Evolutionary conservation across 306 rosid genomes (phyloP).

Genomic region (Cucurbita moschata): DNA sequence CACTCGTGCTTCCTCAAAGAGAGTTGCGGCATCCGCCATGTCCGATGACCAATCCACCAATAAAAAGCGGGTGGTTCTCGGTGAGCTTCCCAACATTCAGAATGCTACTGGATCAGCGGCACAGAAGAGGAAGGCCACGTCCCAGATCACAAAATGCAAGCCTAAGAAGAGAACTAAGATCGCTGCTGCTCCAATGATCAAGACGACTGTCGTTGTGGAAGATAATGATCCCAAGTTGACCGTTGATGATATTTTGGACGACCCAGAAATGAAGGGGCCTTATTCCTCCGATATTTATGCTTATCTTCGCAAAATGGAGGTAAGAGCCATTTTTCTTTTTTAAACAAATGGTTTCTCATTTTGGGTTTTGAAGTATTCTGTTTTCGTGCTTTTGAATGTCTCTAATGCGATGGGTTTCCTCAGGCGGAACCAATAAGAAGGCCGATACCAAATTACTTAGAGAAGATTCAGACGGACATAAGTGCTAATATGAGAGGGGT

Average conservation of each 20-base stretch:
- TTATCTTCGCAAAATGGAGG: conserved; percentile 69
- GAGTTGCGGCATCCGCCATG: conserved; percentile 41
- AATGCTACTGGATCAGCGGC: conserved; percentile 6
- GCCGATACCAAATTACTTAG: conserved; percentile 46
- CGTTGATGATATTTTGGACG: conserved; percentile 10
- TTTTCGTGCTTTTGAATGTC: neutral
- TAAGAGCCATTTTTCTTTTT: conserved; percentile 1
- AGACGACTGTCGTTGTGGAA: neutral
- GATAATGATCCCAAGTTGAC: neutral
- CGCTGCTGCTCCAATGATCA: neutral
- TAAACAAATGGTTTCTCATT: neutral
- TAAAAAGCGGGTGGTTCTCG: conserved; percentile 61
- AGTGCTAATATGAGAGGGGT: conserved; percentile 62
- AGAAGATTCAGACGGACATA: conserved; percentile 55
- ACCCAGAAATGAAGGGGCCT: conserved; percentile 45
- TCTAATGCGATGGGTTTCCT: neutral
- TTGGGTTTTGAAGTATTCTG: neutral
- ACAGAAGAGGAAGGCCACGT: neutral
- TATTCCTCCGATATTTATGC: conserved; percentile 56
- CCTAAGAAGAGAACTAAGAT: conserved; percentile 1
- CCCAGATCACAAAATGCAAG: conserved; percentile 10
- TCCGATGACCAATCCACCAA: conserved; percentile 10
- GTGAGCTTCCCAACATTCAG: conserved; percentile 39
- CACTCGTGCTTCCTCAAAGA: conserved; percentile 48
- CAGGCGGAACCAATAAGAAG: conserved; percentile 56